phyloP scores from a whole-genome alignment of 768 basidiomycete genomes.

The Pleurotus citrinopileatus region DNA sequence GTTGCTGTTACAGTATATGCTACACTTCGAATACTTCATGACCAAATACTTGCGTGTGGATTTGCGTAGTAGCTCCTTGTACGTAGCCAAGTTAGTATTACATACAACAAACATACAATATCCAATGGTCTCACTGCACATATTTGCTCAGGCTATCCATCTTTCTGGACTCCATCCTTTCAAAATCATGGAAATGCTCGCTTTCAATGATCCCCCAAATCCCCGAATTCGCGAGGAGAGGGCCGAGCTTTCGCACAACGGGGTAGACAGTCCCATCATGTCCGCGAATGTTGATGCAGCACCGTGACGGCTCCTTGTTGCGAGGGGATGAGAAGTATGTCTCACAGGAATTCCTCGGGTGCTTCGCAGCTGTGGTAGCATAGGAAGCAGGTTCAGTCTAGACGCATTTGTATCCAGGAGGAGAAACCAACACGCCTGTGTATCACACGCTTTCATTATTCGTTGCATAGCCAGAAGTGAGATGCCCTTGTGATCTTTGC shows the following conservation, averaged over 20 bases:
- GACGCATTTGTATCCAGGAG: conserved; percentile 6
- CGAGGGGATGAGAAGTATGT: not conserved
- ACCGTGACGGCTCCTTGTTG: not conserved
- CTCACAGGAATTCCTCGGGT: not conserved
- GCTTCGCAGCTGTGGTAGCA: not conserved
- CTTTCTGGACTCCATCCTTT: too few species aligned
- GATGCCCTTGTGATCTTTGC: not conserved
- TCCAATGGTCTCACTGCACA: too few species aligned
- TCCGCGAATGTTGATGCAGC: not conserved
- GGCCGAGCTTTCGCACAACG: not conserved
- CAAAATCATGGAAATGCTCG: too few species aligned
- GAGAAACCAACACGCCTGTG: conserved; percentile 6
- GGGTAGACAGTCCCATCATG: not conserved
- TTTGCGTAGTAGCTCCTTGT: too few species aligned
- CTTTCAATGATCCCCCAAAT: too few species aligned
- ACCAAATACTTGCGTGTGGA: too few species aligned
- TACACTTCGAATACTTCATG: too few species aligned
- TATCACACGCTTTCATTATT: conserved; percentile 10
- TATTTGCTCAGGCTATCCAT: too few species aligned
- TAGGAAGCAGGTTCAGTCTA: not conserved
- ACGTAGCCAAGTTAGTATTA: too few species aligned
- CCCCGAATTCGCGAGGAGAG: too few species aligned
- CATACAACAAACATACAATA: too few species aligned
- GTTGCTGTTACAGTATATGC: too few species aligned
- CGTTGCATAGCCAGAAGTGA: conserved; percentile 9